Conservation (phyloP, 73 alveolate genomes). For the Paramecium tetraurelia region DNA sequence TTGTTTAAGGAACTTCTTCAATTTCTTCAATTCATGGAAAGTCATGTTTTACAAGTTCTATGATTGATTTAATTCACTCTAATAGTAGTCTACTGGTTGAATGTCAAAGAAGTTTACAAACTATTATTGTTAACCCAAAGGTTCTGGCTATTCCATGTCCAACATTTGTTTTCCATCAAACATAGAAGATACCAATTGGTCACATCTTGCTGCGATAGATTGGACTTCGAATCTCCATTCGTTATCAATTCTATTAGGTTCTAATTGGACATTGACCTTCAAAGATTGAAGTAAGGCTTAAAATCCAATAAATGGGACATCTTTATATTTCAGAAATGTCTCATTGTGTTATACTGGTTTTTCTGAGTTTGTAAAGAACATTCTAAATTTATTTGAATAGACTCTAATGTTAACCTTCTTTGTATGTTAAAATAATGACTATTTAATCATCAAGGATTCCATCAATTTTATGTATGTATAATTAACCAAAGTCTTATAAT, state of each 20-base stretch:
- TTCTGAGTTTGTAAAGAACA: slow-evolving; percentile 29
- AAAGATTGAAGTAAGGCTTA: not conserved
- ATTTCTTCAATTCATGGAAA: slow-evolving; percentile 2
- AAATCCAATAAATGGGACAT: not conserved
- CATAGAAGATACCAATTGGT: not conserved
- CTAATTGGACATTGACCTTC: not conserved
- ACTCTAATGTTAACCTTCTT: not conserved
- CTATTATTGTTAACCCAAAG: not conserved
- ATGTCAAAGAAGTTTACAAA: slow-evolving; percentile 28
- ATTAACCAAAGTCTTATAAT: not conserved
- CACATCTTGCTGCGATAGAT: slow-evolving; percentile 22
- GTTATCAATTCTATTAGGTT: slow-evolving; percentile 24
- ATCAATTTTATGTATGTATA: slow-evolving; percentile 20
- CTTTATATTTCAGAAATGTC: not conserved
- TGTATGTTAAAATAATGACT: slow-evolving; percentile 28
- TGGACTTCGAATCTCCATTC: slow-evolving; percentile 37
- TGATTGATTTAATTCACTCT: not conserved
- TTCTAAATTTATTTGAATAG: slow-evolving; percentile 28
- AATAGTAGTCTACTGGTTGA: not conserved
- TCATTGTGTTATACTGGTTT: slow-evolving; percentile 9
- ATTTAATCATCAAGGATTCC: slow-evolving; percentile 42
- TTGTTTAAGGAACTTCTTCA: not conserved
- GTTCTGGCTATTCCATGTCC: not conserved
- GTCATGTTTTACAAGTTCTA: not conserved
- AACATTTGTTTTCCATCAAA: not conserved